Evolutionary conservation across 495 filamentous ascomycete genomes (phyloP).

Genomic region (Neurospora sp.): DNA sequence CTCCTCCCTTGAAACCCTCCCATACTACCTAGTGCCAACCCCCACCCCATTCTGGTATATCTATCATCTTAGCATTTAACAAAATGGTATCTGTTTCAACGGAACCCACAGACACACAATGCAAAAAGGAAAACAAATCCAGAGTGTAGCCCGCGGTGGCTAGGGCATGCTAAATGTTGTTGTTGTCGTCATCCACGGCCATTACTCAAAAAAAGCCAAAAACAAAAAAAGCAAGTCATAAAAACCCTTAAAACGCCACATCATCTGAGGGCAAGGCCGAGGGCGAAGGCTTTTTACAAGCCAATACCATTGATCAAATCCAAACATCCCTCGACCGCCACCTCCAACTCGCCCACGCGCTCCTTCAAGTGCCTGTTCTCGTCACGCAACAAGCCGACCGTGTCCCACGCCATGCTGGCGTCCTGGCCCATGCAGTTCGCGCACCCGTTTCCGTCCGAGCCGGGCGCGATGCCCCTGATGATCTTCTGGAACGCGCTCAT

Average conservation of each 20-base stretch:
- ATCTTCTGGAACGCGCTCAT: slow-evolving; percentile 42
- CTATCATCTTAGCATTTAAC: background rate
- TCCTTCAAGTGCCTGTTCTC: slow-evolving; percentile 66
- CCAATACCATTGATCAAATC: slow-evolving; percentile 48
- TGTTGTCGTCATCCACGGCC: background rate
- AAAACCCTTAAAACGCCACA: too few relatives aligned
- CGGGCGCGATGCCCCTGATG: slow-evolving; percentile 35
- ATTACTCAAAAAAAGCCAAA: background rate
- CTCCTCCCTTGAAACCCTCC: background rate
- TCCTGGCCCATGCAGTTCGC: slow-evolving; percentile 51
- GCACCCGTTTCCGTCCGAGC: slow-evolving; percentile 32
- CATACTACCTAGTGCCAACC: background rate
- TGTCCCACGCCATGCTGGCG: slow-evolving; percentile 59
- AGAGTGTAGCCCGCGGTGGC: background rate
- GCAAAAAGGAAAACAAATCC: background rate
- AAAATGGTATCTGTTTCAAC: background rate
- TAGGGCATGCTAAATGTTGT: background rate
- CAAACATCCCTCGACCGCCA: slow-evolving; percentile 60
- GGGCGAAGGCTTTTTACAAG: slow-evolving; percentile 1
- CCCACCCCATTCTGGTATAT: background rate
- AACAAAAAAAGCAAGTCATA: background rate
- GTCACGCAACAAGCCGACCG: slow-evolving; percentile 56
- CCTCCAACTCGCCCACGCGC: slow-evolving; percentile 55
- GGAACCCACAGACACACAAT: background rate
- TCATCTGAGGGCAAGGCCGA: too few relatives aligned